Percentiles rank a stretch among this genome's conserved stretches.
phyloP scores from a whole-genome alignment of 2,329 filamentous ascomycete genomes.

The Teratosphaeria viscida region DNA sequence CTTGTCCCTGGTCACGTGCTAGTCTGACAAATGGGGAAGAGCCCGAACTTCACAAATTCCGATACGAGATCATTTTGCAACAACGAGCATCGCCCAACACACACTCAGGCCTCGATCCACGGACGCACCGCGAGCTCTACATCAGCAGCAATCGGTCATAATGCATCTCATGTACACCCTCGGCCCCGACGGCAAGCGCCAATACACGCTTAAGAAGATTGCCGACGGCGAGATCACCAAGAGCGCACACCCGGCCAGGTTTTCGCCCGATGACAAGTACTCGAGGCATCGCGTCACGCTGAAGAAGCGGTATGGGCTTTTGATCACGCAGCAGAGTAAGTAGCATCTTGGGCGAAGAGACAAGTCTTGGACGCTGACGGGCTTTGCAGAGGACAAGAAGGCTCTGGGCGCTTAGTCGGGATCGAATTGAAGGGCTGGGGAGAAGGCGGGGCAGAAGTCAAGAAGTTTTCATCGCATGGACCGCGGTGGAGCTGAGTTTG shows the following conservation, averaged over 20 bases:
- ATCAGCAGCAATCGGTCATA: constrained; percentile 12
- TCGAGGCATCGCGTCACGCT: constrained; percentile 87
- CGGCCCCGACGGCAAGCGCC: constrained; percentile 70
- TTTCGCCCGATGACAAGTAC: constrained; percentile 98
- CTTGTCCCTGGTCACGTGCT: background rate
- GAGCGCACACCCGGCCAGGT: constrained; percentile 89
- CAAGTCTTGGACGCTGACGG: constrained; percentile 1
- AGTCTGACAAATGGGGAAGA: background rate
- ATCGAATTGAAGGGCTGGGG: background rate
- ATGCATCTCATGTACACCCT: constrained; percentile 83
- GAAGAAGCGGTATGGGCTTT: constrained; percentile 83
- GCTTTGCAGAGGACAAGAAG: constrained; percentile 31
- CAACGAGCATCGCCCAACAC: background rate
- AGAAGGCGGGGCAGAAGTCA: no score
- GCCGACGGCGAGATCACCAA: constrained; percentile 75
- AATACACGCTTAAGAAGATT: constrained; percentile 94
- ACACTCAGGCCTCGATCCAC: background rate
- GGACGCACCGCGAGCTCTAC: background rate
- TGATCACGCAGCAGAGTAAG: constrained; percentile 63
- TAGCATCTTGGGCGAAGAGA: background rate
- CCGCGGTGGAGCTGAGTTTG: background rate
- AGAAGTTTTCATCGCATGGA: background rate
- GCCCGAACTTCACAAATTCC: background rate
- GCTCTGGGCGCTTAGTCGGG: constrained; percentile 6
- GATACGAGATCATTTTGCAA: background rate